Evolutionary conservation across 2,329 filamentous ascomycete genomes (phyloP).

Genomic region (Ophiognomonia clavigignenti-juglandacearum): DNA sequence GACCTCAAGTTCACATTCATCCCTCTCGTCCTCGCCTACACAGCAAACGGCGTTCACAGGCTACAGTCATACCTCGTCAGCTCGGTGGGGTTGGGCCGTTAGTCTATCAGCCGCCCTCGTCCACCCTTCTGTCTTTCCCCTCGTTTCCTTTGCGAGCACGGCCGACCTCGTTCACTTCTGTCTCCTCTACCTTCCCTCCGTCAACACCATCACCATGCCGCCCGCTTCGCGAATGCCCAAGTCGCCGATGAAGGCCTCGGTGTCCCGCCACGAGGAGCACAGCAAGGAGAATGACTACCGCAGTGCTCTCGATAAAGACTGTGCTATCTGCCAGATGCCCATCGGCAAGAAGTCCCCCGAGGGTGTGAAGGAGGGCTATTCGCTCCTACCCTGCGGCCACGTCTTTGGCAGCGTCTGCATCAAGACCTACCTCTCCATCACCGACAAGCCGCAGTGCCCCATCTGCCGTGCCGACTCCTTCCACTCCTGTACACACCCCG

Average conservation of each 20-base stretch:
- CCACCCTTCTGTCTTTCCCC: slow-evolving; percentile 8
- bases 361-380: slow-evolving; percentile 15
- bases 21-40: background rate
- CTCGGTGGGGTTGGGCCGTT: background rate
- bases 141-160: slow-evolving; percentile 8
- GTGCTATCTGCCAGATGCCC: slow-evolving; percentile 16
- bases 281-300: background rate
- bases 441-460: slow-evolving; percentile 17
- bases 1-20: background rate
- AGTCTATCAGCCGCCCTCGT: slow-evolving; percentile 5
- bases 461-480: slow-evolving; percentile 16
- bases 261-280: slow-evolving; percentile 13
- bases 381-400: slow-evolving; percentile 16
- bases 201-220: slow-evolving; percentile 10
- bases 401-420: slow-evolving; percentile 17
- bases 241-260: slow-evolving; percentile 13
- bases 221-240: slow-evolving; percentile 5
- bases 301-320: slow-evolving; percentile 10
- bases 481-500: slow-evolving; percentile 15
- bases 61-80: background rate
- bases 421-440: slow-evolving; percentile 17
- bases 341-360: slow-evolving; percentile 15
- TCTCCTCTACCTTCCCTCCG: background rate
- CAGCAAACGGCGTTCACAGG: background rate
- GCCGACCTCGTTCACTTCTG: slow-evolving; percentile 5